phyloP scores from a whole-genome alignment of 306 rosid species.

The Pterocarpus macrocarpus region DNA sequence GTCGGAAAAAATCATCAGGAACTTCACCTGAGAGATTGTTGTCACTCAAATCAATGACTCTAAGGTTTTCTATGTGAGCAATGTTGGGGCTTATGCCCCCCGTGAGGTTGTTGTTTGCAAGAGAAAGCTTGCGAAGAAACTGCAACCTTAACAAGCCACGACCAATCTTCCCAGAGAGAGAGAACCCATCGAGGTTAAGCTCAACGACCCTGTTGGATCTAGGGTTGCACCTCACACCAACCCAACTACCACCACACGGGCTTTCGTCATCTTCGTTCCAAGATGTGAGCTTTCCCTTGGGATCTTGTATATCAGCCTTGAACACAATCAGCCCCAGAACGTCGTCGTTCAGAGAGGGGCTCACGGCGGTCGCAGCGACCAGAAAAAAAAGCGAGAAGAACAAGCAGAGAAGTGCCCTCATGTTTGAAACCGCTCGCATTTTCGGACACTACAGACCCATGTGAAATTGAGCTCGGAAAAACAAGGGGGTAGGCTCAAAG shows the following conservation, averaged over 20 bases:
- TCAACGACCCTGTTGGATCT: constrained; percentile 91
- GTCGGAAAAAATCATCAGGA: constrained; percentile 78
- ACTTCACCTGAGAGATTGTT: constrained; percentile 77
- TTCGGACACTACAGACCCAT: constrained; percentile 58
- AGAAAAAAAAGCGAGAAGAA: constrained; percentile 52
- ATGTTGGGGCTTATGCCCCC: constrained; percentile 74
- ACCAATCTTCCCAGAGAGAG: constrained; percentile 85
- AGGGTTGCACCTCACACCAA: constrained; percentile 84
- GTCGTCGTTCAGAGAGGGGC: constrained; percentile 92
- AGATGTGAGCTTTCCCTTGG: constrained; percentile 69
- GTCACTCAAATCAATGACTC: constrained; percentile 80
- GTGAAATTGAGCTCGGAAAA: constrained; percentile 42
- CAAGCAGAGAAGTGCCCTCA: constrained; percentile 53
- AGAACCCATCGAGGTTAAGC: constrained; percentile 80
- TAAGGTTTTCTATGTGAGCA: constrained; percentile 72
- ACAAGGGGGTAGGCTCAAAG: constrained; percentile 4
- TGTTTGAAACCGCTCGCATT: constrained; percentile 59
- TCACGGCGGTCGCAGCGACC: constrained; percentile 60
- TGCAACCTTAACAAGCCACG: constrained; percentile 81
- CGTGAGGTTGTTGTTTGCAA: constrained; percentile 79
- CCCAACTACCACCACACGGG: constrained; percentile 75
- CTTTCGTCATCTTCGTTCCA: constrained; percentile 95
- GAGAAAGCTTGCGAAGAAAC: constrained; percentile 75
- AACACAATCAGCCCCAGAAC: constrained; percentile 94
- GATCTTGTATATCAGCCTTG: constrained; percentile 90